Percentiles rank a stretch among this genome's conserved stretches.
Evolutionary conservation across 345 rosid genomes (phyloP).

Genomic region (Aegle marmelos): DNA sequence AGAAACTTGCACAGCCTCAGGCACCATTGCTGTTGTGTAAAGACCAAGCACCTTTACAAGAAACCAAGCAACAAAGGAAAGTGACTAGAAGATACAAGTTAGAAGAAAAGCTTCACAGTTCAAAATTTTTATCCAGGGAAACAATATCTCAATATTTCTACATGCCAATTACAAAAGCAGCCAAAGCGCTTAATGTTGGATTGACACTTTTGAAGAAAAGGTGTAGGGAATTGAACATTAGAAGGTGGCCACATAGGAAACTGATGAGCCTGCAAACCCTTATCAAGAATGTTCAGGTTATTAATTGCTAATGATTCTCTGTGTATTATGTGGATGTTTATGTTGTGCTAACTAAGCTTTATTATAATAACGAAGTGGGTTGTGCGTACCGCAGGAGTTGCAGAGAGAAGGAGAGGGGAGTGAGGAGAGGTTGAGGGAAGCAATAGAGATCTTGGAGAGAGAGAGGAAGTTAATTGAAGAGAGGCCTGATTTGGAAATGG

Average conservation of each 20-base stretch:
- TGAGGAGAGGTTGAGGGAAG: constrained; percentile 30
- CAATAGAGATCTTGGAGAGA: constrained; percentile 51
- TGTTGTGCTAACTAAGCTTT: too few species aligned
- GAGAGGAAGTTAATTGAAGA: constrained; percentile 67
- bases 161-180: constrained; percentile 67
- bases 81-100: neutral
- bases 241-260: constrained; percentile 73
- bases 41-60: constrained; percentile 1
- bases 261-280: constrained; percentile 52
- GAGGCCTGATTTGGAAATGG: constrained; percentile 51
- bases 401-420: constrained; percentile 24
- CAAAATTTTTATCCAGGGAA: constrained; percentile 35
- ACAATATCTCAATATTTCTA: constrained; percentile 39
- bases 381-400: constrained; percentile 24
- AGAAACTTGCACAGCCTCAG: neutral
- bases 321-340: too few species aligned
- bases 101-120: constrained; percentile 11
- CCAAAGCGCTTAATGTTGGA: constrained; percentile 59
- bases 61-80: constrained; percentile 14
- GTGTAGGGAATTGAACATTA: constrained; percentile 60
- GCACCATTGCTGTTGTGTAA: neutral
- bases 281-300: constrained; percentile 36
- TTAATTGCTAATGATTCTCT: too few species aligned
- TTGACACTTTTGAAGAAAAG: constrained; percentile 61
- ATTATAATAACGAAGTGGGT: neutral